Evolutionary conservation across 2,329 filamentous ascomycete species (phyloP), one percentile per base, ranked within the genome.

Genomic region (Sordariomycetes sp.): DNA sequence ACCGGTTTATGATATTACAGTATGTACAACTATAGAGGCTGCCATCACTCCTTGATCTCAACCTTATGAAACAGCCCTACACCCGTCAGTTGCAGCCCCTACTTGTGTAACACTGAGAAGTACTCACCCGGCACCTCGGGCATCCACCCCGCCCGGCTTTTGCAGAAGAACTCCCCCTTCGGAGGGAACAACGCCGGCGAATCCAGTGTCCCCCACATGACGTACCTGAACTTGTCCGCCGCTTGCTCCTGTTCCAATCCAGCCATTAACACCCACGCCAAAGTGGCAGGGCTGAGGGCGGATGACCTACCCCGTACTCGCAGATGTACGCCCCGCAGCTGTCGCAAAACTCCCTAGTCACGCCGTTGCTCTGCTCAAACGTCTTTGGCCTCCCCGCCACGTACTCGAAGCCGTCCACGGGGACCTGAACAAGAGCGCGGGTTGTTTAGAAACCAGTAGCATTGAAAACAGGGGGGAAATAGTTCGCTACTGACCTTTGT

Each of bases 151-250:
- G 72, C 69, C 59, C 76, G 68, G 46, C 70, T 65, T 57, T 71
- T 77, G 64, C 77, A 80, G 62, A 80, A 82, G 67, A 81, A 81
- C 61, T 81, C 78, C 0, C 78, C 79, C 62, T 79, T 80, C 0
- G 78, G 78, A 6, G 76, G 74, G 11, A 81, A 65, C 55, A 67
- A 70, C 16, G 76, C 74, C 0, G 74, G 75, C 22, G 78, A 70
- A 59, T 81, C 78, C 3, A 82, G 66, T 0, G 77, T 77, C 1
- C 79, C 78, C 65, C 72, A 74, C 61, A 74, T 68, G 32, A 75
- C 62, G 55, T 75, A 75, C n/a, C 70, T 67, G 58, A 73, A 73
- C 62, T 69, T 70, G 48, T 78, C 74, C 20, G 73, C 74, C 11
- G 78, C 71, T 62, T 76, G 64, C 61, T 74, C 68, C 68, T 71